Evolutionary conservation across 1,284 basidiomycete genomes (phyloP), one percentile per base, ranked within the genome.

Genomic region (Cutaneotrichosporon arboriforme): DNA sequence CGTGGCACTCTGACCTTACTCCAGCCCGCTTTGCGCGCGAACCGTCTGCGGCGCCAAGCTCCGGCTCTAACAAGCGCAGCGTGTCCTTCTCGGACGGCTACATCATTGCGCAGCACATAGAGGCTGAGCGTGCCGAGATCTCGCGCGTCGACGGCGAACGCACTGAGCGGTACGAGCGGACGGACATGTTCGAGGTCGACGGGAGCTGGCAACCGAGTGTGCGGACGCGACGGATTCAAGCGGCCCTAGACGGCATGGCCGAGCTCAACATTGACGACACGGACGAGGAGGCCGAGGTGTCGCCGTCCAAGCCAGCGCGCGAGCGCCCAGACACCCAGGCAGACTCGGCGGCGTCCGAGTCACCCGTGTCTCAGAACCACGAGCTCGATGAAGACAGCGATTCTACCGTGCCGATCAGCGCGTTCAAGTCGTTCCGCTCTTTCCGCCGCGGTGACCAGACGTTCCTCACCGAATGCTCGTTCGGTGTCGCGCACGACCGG

Each of bases 71-170:
- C 4, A 80, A 84, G 57, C 82, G 91, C 31, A 92, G 88, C 41
- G 92, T 97, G 49, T 92, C 89, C 70, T 97, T 97, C 75, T 93
- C 90, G 17, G 92, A 97, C 68, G 90, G 91, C 4, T 87, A 85
- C 66, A 47, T 59, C 8, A 53, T 54, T 20, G 46, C 52, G 9
- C 42, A 54, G 42, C 42, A 45, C n/a, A 44, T 54, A 17, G 39
- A 52, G 33, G 37, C 51, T 34, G 47, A 33, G 26, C 41, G 43
- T 9, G 33, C 36, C 38, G 21, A 54, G 52, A 68, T 49, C 58
- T 57, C 67, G n/a, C 69, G 63, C n/a, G 15, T n/a, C 26, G 43
- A 51, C 1, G 49, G 51, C 15, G 14, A 37, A n/a, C 69, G 62
- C 17, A 18, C 21, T 7, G 50, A 51, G 26, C 39, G 51, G 13